Conservation (phyloP, 2,329 filamentous ascomycete species). For the Paracamarosporium sp. region DNA sequence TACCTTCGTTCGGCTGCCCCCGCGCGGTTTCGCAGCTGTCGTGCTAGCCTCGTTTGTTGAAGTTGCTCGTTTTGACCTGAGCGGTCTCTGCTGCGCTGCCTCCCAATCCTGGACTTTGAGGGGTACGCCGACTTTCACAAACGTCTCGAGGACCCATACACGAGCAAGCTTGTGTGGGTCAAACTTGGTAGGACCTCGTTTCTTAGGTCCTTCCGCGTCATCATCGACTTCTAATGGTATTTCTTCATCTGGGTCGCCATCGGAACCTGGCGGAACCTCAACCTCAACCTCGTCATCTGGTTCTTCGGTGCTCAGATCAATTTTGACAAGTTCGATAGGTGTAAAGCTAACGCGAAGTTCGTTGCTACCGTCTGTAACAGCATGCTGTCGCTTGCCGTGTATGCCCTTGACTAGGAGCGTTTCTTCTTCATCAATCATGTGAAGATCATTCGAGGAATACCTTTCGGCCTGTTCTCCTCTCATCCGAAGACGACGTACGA, state of each 20-base stretch:
- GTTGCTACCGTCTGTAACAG: conserved; percentile 74
- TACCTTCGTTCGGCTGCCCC: conserved; percentile 29
- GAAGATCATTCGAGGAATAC: conserved; percentile 37
- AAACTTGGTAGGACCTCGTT: conserved; percentile 58
- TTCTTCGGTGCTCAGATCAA: conserved; percentile 77
- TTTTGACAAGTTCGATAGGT: conserved; percentile 76
- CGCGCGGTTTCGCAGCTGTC: conserved; percentile 27
- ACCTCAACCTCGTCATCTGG: conserved; percentile 74
- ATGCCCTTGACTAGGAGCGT: conserved; percentile 68
- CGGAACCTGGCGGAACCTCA: conserved; percentile 19
- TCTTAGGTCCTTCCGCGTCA: conserved; percentile 48
- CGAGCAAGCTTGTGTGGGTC: conserved; percentile 72
- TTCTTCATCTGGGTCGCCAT: conserved; percentile 43
- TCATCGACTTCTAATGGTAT: conserved; percentile 36
- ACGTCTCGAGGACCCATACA: conserved; percentile 71
- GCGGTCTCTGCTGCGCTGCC: conserved; percentile 33
- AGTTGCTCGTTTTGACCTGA: conserved; percentile 29
- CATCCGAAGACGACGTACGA: conserved; percentile 65
- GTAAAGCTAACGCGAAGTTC: conserved; percentile 82
- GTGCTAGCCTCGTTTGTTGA: conserved; percentile 27
- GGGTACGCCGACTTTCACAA: conserved; percentile 70
- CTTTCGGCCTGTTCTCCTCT: conserved; percentile 31
- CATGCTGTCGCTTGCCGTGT: conserved; percentile 71
- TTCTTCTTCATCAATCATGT: conserved; percentile 55
- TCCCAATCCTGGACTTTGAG: conserved; percentile 72